phyloP scores from a whole-genome alignment of 2,329 filamentous ascomycete genomes.

The Aphanoascus verrucosus region DNA sequence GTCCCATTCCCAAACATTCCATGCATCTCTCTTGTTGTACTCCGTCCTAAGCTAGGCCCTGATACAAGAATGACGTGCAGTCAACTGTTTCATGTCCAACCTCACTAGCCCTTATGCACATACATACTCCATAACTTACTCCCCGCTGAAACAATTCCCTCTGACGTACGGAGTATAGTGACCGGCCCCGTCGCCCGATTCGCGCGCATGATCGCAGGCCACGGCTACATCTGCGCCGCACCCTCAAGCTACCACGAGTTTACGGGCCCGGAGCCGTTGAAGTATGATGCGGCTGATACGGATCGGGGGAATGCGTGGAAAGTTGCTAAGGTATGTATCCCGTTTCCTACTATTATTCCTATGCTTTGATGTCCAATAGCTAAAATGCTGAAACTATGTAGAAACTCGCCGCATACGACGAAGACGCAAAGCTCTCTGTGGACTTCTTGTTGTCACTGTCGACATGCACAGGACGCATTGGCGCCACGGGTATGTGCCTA shows the following conservation, averaged over 20 bases:
- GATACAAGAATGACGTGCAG: too few relatives aligned
- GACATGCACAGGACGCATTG: slow-evolving; percentile 72
- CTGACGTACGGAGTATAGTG: slow-evolving; percentile 47
- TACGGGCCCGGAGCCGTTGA: slow-evolving; percentile 61
- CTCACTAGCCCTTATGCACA: too few relatives aligned
- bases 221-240: slow-evolving; percentile 86
- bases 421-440: slow-evolving; percentile 58
- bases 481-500: slow-evolving; percentile 81
- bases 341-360: too few relatives aligned
- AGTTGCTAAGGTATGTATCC: slow-evolving; percentile 56
- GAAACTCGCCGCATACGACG: slow-evolving; percentile 78
- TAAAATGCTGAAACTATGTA: slow-evolving; percentile 25
- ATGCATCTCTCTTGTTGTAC: too few relatives aligned
- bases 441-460: slow-evolving; percentile 59
- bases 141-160: too few relatives aligned
- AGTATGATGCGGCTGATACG: slow-evolving; percentile 80
- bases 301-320: slow-evolving; percentile 83
- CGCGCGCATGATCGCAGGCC: slow-evolving; percentile 78
- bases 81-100: too few relatives aligned
- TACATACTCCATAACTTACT: too few relatives aligned
- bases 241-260: slow-evolving; percentile 93
- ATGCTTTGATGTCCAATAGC: too few relatives aligned
- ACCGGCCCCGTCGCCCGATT: slow-evolving; percentile 85
- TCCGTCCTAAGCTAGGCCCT: too few relatives aligned
- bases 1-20: too few relatives aligned